Conservation (phyloP, 2,329 filamentous ascomycete species). For the Fusarium sp. region DNA sequence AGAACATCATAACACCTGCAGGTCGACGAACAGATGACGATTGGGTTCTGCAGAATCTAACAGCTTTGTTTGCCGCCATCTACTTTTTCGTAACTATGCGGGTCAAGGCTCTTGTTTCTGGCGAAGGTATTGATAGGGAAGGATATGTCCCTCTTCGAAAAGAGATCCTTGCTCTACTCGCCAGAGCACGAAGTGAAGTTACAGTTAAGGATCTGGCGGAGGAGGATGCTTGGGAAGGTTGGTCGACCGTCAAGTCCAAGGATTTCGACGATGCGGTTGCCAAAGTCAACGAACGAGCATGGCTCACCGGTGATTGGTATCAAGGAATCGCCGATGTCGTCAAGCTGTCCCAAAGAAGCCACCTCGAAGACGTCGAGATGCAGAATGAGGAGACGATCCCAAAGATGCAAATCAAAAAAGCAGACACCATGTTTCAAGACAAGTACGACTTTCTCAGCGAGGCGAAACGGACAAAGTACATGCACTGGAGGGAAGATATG, state of each 20-base stretch:
- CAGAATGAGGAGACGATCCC: conserved; percentile 48
- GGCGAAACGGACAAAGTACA: conserved; percentile 68
- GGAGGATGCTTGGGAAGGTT: conserved; percentile 64
- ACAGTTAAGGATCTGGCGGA: conserved; percentile 53
- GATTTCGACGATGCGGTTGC: conserved; percentile 72
- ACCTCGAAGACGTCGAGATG: conserved; percentile 49
- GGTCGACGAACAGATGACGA: conserved; percentile 59
- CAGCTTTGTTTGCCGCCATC: conserved; percentile 68
- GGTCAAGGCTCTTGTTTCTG: conserved; percentile 54
- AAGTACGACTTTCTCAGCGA: conserved; percentile 77
- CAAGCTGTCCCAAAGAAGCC: conserved; percentile 46
- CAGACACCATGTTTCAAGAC: conserved; percentile 80
- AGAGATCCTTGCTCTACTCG: conserved; percentile 57
- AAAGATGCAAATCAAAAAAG: conserved; percentile 58
- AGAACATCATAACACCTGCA: conserved; percentile 60
- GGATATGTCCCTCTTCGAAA: conserved; percentile 59
- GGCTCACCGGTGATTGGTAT: conserved; percentile 74
- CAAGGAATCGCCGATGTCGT: conserved; percentile 66
- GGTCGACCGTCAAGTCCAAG: conserved; percentile 58
- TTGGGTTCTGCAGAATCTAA: conserved; percentile 60
- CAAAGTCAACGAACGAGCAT: conserved; percentile 65
- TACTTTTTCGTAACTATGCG: conserved; percentile 69
- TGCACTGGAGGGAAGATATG: conserved; percentile 71
- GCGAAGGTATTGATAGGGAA: conserved; percentile 53
- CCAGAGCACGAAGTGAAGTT: conserved; percentile 55